A percentile compares a stretch with the other conserved stretches of the same genome.
Conservation (phyloP, 1,284 basidiomycete genomes). For the Marasmius tenuissimus region DNA sequence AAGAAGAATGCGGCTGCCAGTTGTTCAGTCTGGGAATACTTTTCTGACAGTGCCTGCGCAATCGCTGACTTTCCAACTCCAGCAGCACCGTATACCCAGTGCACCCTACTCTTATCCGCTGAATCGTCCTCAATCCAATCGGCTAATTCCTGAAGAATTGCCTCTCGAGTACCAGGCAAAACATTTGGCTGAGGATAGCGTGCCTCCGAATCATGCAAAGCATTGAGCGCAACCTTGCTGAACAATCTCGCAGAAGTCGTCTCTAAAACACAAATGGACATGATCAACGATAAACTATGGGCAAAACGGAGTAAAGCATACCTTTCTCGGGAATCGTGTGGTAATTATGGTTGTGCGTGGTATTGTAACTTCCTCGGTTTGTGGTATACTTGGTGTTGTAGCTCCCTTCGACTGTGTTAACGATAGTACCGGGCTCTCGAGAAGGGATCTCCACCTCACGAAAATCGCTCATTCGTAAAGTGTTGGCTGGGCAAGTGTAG, state of each 20-base stretch:
- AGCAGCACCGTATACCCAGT: neutral
- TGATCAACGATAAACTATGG: too few species aligned
- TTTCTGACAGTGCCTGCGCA: neutral
- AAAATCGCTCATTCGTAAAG: too few species aligned
- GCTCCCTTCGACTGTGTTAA: too few species aligned
- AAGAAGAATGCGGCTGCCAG: neutral
- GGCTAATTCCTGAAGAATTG: neutral
- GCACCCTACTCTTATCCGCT: neutral
- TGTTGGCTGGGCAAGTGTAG: too few species aligned
- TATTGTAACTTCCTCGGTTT: too few species aligned
- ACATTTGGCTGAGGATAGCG: neutral
- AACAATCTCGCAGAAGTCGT: neutral
- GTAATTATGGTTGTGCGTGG: too few species aligned
- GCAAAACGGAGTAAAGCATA: too few species aligned
- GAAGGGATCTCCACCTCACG: too few species aligned
- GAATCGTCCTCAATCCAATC: neutral
- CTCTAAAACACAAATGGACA: neutral
- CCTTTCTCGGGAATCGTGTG: too few species aligned
- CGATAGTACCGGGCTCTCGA: too few species aligned
- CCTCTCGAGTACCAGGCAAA: neutral
- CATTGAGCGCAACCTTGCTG: neutral
- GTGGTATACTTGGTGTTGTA: too few species aligned
- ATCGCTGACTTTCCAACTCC: slow-evolving; percentile 1
- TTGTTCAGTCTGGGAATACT: neutral
- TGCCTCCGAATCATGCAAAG: neutral